phyloP scores from a whole-genome alignment of 768 basidiomycete genomes.

The Calocybe gangraenosa region DNA sequence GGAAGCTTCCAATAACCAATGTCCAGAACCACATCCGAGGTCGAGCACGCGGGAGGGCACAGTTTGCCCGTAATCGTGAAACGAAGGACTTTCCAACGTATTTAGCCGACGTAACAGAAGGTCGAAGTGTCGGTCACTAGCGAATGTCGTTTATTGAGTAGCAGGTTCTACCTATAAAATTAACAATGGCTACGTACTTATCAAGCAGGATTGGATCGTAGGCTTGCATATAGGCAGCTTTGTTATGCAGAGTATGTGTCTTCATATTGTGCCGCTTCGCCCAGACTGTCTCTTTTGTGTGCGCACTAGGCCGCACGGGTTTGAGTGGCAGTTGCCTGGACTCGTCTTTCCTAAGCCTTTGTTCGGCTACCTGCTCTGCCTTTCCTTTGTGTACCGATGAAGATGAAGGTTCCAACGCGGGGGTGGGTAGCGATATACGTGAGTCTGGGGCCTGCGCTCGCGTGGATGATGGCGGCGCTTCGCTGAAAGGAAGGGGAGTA shows the following conservation, averaged over 20 bases:
- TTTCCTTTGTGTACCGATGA: slow-evolving; percentile 8
- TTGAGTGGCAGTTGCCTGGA: slow-evolving; percentile 19
- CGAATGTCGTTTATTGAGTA: slow-evolving; percentile 3
- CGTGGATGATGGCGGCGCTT: slow-evolving; percentile 4
- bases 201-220: slow-evolving; percentile 55
- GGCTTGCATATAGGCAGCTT: slow-evolving; percentile 62
- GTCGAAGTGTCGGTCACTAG: slow-evolving; percentile 60
- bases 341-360: slow-evolving; percentile 13
- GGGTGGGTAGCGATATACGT: too few species aligned
- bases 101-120: slow-evolving; percentile 53
- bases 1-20: slow-evolving; percentile 65
- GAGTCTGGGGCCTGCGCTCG: slow-evolving; percentile 13
- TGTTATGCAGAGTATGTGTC: slow-evolving; percentile 48
- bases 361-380: not conserved
- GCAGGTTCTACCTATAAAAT: slow-evolving; percentile 7
- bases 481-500: not conserved
- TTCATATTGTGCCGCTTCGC: slow-evolving; percentile 40
- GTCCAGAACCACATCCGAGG: slow-evolving; percentile 70
- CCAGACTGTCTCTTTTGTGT: slow-evolving; percentile 31
- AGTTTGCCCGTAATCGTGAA: slow-evolving; percentile 46
- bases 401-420: not conserved
- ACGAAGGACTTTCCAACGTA: slow-evolving; percentile 52
- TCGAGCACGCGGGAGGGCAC: slow-evolving; percentile 60
- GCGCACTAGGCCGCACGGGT: not conserved
- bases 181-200: slow-evolving; percentile 40